A percentile compares a stretch with the other conserved stretches of the same genome.
phyloP scores from a whole-genome alignment of 192 early-diverging fungal genomes.

The Umbelopsis sp. region DNA sequence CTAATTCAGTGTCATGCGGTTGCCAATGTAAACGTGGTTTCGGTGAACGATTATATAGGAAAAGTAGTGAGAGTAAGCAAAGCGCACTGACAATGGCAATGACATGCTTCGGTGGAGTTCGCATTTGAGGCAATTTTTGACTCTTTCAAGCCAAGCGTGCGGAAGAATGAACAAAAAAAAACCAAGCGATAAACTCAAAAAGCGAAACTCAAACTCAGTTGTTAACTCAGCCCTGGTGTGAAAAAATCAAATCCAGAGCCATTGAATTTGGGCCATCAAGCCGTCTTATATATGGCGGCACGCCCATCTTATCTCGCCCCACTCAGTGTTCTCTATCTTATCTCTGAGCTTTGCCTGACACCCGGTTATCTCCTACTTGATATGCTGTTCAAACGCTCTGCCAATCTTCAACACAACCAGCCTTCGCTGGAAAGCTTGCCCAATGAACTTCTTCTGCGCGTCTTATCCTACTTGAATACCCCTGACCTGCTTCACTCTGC shows the following conservation, averaged over 20 bases:
- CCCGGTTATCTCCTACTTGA: conserved; percentile 11
- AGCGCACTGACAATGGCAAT: not conserved
- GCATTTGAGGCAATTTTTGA: too few species aligned
- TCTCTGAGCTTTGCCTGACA: not conserved
- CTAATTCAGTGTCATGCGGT: not conserved
- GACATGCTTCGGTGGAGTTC: not conserved
- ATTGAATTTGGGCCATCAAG: too few species aligned
- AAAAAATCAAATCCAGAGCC: too few species aligned
- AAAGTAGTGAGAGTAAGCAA: not conserved
- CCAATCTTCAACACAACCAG: not conserved
- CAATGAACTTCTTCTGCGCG: conserved; percentile 25
- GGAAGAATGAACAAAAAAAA: too few species aligned
- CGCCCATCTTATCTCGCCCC: conserved; percentile 16
- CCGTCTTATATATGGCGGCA: not conserved
- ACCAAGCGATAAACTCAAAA: too few species aligned
- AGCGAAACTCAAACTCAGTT: too few species aligned
- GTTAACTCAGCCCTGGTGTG: too few species aligned
- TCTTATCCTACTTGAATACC: conserved; percentile 17
- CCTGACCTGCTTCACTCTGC: conserved; percentile 23
- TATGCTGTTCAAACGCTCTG: conserved; percentile 11
- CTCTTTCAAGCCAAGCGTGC: too few species aligned
- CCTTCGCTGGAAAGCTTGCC: not conserved
- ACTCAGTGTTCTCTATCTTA: conserved; percentile 13
- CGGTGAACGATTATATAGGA: not conserved
- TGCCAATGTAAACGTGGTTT: not conserved